These are phyloP conservation scores for Rhodotorula sp. DNA, from an alignment of 1,284 basidiomycete species.

Conservation along the genomic window DNA sequence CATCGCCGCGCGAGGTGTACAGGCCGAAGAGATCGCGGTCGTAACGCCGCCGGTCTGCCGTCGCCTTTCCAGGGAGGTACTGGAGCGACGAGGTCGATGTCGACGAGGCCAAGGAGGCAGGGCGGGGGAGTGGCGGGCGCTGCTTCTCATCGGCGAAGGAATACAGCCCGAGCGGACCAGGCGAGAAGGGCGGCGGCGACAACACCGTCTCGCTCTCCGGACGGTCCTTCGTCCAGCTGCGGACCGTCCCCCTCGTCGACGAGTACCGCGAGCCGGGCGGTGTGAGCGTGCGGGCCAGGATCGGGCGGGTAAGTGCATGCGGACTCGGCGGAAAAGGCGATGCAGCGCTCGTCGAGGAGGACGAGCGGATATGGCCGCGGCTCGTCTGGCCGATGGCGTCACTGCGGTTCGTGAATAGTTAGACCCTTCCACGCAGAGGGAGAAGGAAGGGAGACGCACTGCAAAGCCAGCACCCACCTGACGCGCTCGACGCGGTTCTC, in stretches of 20 bases:
- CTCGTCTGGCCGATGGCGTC: background rate
- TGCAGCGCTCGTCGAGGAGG: background rate
- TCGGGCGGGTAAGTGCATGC: background rate
- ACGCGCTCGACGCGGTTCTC: slow-evolving; percentile 13
- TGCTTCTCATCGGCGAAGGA: background rate
- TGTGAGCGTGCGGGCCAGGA: background rate
- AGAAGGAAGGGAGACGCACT: slow-evolving; percentile 3
- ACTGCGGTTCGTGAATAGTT: background rate
- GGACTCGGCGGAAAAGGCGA: background rate
- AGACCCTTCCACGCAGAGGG: background rate
- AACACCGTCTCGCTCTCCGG: background rate
- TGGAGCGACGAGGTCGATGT: background rate
- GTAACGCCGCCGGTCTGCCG: background rate
- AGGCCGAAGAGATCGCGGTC: background rate
- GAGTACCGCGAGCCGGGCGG: slow-evolving; percentile 18
- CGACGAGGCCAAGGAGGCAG: background rate
- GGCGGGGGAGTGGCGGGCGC: background rate
- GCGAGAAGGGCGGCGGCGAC: background rate
- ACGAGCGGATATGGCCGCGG: background rate
- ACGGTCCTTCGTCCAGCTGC: background rate
- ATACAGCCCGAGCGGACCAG: background rate
- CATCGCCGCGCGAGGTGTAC: background rate
- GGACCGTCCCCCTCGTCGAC: background rate
- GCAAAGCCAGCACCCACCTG: slow-evolving; percentile 17
- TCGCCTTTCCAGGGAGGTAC: background rate